A percentile compares a stretch with the other conserved stretches of the same genome.
Evolutionary conservation across 371 early-diverging fungal species (phyloP).

Genomic region (Mortierella polycephala): DNA sequence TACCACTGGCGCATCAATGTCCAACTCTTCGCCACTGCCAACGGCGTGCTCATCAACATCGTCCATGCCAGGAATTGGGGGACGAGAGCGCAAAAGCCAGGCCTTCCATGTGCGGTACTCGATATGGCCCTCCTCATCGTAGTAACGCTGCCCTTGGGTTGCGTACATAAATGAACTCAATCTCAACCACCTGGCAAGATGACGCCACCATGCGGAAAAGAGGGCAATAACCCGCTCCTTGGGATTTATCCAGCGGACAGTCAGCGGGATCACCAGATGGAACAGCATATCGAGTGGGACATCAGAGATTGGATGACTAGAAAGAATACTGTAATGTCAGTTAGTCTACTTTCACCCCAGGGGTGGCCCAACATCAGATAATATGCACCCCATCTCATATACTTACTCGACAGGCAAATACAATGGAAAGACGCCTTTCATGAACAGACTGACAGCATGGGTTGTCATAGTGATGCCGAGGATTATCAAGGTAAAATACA

Average conservation of each 20-base stretch:
- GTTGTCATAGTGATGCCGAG: slow-evolving; percentile 70
- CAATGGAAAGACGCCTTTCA: slow-evolving; percentile 59
- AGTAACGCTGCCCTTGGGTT: slow-evolving; percentile 54
- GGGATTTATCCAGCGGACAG: slow-evolving; percentile 60
- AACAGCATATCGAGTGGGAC: slow-evolving; percentile 82
- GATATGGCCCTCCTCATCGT: slow-evolving; percentile 75
- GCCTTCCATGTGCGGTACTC: slow-evolving; percentile 62
- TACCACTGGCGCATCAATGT: slow-evolving; percentile 58
- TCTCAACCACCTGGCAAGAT: slow-evolving; percentile 68
- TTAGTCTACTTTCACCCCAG: slow-evolving; percentile 27
- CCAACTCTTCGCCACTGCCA: slow-evolving; percentile 39
- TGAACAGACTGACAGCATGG: slow-evolving; percentile 44
- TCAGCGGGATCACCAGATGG: slow-evolving; percentile 74
- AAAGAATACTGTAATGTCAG: slow-evolving; percentile 26
- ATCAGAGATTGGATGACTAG: slow-evolving; percentile 73
- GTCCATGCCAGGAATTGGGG: slow-evolving; percentile 45
- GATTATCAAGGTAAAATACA: slow-evolving; percentile 81
- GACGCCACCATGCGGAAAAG: slow-evolving; percentile 65
- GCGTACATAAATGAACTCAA: slow-evolving; percentile 86
- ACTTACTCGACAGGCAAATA: slow-evolving; percentile 64
- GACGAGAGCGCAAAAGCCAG: slow-evolving; percentile 53
- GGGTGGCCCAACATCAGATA: background rate
- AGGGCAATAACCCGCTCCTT: slow-evolving; percentile 13
- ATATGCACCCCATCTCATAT: background rate
- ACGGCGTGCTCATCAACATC: background rate